Conservation (phyloP, 768 basidiomycete species). For the Kwoniella newhampshirensis region DNA sequence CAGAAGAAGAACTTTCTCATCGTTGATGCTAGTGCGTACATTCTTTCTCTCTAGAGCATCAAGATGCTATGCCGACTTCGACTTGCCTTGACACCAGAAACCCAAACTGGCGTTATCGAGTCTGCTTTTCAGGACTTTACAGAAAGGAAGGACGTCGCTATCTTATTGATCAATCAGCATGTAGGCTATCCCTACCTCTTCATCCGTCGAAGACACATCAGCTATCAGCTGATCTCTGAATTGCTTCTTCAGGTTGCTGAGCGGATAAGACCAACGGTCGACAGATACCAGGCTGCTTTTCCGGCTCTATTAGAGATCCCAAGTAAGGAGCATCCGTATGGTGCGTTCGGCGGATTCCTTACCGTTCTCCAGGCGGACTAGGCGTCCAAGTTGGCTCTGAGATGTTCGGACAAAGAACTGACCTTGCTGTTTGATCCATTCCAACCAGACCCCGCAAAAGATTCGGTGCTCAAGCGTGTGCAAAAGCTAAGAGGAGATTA, state of each 20-base stretch:
- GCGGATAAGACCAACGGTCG: constrained; percentile 91
- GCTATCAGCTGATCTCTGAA: neutral
- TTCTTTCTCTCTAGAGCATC: neutral
- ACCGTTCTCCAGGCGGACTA: neutral
- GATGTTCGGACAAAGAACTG: neutral
- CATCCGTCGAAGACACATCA: neutral
- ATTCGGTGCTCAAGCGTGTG: constrained; percentile 25
- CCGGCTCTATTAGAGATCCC: constrained; percentile 97
- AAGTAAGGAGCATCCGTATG: constrained; percentile 97
- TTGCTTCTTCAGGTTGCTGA: constrained; percentile 77
- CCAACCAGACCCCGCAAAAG: constrained; percentile 20
- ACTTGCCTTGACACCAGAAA: too few species aligned
- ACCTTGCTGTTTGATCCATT: neutral
- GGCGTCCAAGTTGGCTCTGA: neutral
- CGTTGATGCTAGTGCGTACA: constrained; percentile 79
- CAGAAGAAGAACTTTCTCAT: constrained; percentile 98
- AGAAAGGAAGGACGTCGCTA: constrained; percentile 89
- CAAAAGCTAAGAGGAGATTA: constrained; percentile 26
- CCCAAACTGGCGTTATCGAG: constrained; percentile 85
- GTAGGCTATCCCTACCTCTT: constrained; percentile 57
- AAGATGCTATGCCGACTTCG: too few species aligned
- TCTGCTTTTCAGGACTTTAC: constrained; percentile 91
- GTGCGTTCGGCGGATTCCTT: constrained; percentile 57
- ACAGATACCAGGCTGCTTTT: constrained; percentile 93
- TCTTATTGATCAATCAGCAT: constrained; percentile 97